A percentile compares a stretch with the other conserved stretches of the same genome.
Evolutionary conservation across 2,329 filamentous ascomycete species (phyloP).

Genomic region (Fusarium papillatum): DNA sequence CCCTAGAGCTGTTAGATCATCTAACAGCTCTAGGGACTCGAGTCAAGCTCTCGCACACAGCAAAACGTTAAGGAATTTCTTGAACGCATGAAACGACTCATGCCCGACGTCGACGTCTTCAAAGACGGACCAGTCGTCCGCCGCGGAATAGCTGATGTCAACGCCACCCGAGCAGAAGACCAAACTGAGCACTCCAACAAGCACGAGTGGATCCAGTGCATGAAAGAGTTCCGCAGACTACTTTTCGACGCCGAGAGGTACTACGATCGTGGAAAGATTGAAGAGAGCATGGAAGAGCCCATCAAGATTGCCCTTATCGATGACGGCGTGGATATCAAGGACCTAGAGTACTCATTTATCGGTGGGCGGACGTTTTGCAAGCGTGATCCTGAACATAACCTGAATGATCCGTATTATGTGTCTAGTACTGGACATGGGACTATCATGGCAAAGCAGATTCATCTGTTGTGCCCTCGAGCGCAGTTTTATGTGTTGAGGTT

Average conservation of each 20-base stretch:
- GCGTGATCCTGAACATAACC: not conserved
- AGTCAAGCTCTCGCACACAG: not conserved
- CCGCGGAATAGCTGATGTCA: not conserved
- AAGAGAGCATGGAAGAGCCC: constrained; percentile 30
- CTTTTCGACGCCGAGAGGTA: constrained; percentile 37
- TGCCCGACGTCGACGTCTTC: not conserved
- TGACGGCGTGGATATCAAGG: constrained; percentile 51
- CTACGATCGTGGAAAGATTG: constrained; percentile 4
- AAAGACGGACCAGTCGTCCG: not conserved
- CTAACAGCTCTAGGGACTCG: constrained; percentile 2
- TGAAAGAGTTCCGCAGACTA: constrained; percentile 39
- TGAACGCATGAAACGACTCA: not conserved
- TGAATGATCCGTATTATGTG: constrained; percentile 40
- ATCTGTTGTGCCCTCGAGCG: constrained; percentile 37
- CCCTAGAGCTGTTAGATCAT: no score
- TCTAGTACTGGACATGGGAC: constrained; percentile 45
- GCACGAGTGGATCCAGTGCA: constrained; percentile 43
- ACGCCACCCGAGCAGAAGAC: constrained; percentile 14
- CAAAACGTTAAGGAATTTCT: constrained; percentile 1
- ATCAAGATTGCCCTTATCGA: constrained; percentile 54
- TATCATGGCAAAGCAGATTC: constrained; percentile 45
- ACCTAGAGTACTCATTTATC: constrained; percentile 42
- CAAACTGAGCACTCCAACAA: constrained; percentile 30
- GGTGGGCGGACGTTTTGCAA: constrained; percentile 45
- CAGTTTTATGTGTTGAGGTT: constrained; percentile 35